phyloP scores from a whole-genome alignment of 345 rosid genomes.

The Kernera saxatilis region DNA sequence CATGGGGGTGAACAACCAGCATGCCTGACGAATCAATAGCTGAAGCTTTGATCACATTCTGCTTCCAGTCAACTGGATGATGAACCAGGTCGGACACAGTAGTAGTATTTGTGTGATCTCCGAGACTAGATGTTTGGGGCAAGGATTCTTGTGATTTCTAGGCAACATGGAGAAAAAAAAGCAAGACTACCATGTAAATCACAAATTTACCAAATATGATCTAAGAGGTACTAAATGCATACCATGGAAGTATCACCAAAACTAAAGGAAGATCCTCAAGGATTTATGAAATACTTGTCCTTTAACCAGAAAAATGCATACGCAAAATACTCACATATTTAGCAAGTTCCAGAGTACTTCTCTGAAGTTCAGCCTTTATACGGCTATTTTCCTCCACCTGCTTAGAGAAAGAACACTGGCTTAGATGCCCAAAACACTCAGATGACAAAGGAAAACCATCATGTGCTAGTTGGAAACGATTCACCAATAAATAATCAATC shows the following conservation, averaged over 20 bases:
- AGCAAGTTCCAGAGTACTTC: constrained; percentile 48
- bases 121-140: constrained; percentile 33
- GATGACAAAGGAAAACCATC: not conserved
- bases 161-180: constrained; percentile 14
- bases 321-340: constrained; percentile 45
- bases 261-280: not conserved
- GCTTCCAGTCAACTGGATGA: constrained; percentile 35
- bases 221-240: not conserved
- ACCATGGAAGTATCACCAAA: not conserved
- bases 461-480: not conserved
- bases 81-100: constrained; percentile 37
- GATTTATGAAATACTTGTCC: not conserved
- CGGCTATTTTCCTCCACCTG: constrained; percentile 82
- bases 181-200: constrained; percentile 11
- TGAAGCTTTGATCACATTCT: constrained; percentile 25
- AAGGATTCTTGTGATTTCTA: constrained; percentile 35
- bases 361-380: constrained; percentile 64
- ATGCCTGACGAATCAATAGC: constrained; percentile 31
- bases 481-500: not conserved
- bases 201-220: not conserved
- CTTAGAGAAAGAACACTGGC: constrained; percentile 2
- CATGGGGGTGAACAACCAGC: constrained; percentile 38
- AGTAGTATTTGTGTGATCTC: constrained; percentile 29
- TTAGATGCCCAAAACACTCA: not conserved
- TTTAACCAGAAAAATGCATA: not conserved